These are phyloP conservation scores for Austroboletus olivaceoglutinosus DNA, from an alignment of 1,284 basidiomycete genomes.

Conservation along the genomic window DNA sequence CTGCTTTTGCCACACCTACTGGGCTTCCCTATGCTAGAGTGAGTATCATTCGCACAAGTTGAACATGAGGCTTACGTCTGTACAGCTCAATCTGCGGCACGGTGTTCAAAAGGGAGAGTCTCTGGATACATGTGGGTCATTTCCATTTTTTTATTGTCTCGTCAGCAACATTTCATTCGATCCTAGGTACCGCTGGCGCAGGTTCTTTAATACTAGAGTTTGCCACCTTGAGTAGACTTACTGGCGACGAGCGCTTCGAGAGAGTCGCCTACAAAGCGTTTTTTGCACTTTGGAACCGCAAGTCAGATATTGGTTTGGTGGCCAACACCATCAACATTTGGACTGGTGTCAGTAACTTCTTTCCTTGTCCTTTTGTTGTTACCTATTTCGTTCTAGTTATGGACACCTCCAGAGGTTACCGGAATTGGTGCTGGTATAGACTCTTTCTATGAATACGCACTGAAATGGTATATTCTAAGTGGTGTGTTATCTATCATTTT, in stretches of 20 bases:
- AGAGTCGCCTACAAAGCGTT: conserved; percentile 82
- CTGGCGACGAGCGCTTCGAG: conserved; percentile 85
- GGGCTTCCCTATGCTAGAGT: conserved; percentile 89
- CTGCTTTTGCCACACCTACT: conserved; percentile 86
- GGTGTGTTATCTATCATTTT: conserved; percentile 46
- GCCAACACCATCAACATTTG: conserved; percentile 85
- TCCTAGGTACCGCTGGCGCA: conserved; percentile 82
- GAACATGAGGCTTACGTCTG: conserved; percentile 1
- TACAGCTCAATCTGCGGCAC: conserved; percentile 71
- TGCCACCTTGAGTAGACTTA: conserved; percentile 84
- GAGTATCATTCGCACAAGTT: conserved; percentile 16
- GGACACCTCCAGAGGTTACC: conserved; percentile 72
- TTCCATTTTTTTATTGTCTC: conserved; percentile 1
- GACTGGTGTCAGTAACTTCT: conserved; percentile 59
- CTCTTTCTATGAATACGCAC: conserved; percentile 90
- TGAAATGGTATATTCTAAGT: conserved; percentile 87
- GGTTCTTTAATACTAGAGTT: conserved; percentile 92
- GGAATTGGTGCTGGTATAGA: conserved; percentile 91
- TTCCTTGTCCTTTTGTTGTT: neutral
- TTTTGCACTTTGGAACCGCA: conserved; percentile 89
- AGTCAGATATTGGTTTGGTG: conserved; percentile 76
- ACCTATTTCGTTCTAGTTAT: conserved; percentile 42
- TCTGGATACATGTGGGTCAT: conserved; percentile 71
- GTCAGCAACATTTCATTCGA: conserved; percentile 13
- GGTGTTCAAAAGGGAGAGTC: conserved; percentile 69